Conservation (phyloP, 2,329 filamentous ascomycete genomes). For the Aspergillus niger region DNA sequence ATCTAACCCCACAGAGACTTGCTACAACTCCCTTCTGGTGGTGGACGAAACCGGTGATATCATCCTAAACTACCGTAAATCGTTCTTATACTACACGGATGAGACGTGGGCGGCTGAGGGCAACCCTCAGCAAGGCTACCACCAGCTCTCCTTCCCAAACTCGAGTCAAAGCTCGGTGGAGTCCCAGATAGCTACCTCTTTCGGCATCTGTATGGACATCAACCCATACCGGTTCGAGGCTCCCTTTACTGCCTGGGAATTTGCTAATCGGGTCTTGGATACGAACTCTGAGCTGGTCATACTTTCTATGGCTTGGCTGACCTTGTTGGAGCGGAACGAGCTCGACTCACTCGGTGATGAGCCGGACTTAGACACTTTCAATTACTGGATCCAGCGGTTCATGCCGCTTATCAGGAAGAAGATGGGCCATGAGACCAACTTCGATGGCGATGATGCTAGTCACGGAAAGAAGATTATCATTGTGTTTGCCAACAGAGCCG, state of each 20-base stretch:
- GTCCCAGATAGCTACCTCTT: conserved; percentile 42
- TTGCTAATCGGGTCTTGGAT: conserved; percentile 57
- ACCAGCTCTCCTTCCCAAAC: conserved; percentile 27
- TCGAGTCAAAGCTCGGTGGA: conserved; percentile 10
- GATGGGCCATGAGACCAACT: conserved; percentile 31
- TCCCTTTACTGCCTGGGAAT: conserved; percentile 62
- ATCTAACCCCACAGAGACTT: conserved; percentile 27
- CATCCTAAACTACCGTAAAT: conserved; percentile 63
- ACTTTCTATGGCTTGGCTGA: conserved; percentile 66
- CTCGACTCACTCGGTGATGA: conserved; percentile 45
- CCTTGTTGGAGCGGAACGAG: conserved; percentile 52
- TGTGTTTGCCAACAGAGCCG: conserved; percentile 51
- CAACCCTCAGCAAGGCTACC: conserved; percentile 34
- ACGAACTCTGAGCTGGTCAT: conserved; percentile 56
- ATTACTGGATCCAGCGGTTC: conserved; percentile 65
- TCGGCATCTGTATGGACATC: conserved; percentile 58
- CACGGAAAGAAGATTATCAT: conserved; percentile 43
- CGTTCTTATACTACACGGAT: conserved; percentile 67
- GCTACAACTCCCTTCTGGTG: conserved; percentile 63
- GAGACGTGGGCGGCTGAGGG: conserved; percentile 65
- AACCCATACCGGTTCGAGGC: conserved; percentile 65
- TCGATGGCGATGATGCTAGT: conserved; percentile 26
- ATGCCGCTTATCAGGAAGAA: conserved; percentile 50
- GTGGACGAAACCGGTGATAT: conserved; percentile 58
- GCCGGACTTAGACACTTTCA: conserved; percentile 62